Percentiles rank a stretch among this genome's conserved stretches.
These are phyloP conservation scores for Leccinum uliginosum DNA, from an alignment of 768 basidiomycete genomes.

Conservation along the genomic window DNA sequence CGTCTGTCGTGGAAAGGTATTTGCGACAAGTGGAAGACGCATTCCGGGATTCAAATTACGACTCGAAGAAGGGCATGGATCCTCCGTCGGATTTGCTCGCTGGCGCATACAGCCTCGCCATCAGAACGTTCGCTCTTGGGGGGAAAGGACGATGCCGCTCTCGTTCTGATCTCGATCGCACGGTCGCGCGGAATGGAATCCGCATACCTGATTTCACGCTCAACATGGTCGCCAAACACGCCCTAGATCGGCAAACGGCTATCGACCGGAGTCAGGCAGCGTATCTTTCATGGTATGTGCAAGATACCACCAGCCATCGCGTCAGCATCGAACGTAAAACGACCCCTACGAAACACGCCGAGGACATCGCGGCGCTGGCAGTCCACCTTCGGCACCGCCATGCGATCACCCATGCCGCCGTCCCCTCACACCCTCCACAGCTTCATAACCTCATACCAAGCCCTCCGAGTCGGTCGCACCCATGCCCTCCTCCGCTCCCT, in stretches of 20 bases:
- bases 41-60: constrained; percentile 8
- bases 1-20: constrained; percentile 34
- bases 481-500: constrained; percentile 16
- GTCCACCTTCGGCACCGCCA: constrained; percentile 20
- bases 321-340: neutral
- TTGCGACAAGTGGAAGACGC: constrained; percentile 28
- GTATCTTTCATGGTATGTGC: constrained; percentile 13
- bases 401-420: constrained; percentile 18
- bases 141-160: constrained; percentile 37
- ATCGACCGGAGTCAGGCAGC: neutral
- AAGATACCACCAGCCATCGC: neutral
- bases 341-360: neutral
- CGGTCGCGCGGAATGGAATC: constrained; percentile 21
- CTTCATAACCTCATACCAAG: constrained; percentile 13
- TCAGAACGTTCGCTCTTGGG: constrained; percentile 41
- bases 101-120: constrained; percentile 32
- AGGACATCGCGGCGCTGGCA: constrained; percentile 13
- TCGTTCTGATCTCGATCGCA: constrained; percentile 39
- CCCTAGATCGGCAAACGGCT: neutral
- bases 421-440: constrained; percentile 13
- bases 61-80: neutral
- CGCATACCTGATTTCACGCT: constrained; percentile 36
- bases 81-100: constrained; percentile 7
- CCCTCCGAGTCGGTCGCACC: constrained; percentile 17
- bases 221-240: constrained; percentile 25